Conservation (phyloP, 2,329 filamentous ascomycete genomes). For the Aspergillus sp. region DNA sequence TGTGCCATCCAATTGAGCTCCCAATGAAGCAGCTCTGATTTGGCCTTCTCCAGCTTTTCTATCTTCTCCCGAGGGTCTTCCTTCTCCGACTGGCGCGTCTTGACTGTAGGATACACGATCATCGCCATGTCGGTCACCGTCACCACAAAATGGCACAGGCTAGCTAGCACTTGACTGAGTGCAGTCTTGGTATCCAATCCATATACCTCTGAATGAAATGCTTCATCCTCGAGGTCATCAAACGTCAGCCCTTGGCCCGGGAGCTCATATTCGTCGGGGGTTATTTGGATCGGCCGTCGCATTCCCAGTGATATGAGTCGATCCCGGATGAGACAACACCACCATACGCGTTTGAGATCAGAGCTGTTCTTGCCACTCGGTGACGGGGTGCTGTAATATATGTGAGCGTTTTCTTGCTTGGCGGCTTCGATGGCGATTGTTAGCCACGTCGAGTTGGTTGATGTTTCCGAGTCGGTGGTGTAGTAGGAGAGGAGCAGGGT, state of each 20-base stretch:
- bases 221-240: slow-evolving; percentile 10
- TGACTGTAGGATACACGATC: slow-evolving; percentile 9
- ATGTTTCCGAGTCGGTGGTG: slow-evolving; percentile 11
- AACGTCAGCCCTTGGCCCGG: slow-evolving; percentile 8
- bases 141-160: slow-evolving; percentile 11
- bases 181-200: slow-evolving; percentile 8
- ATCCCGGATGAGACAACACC: slow-evolving; percentile 16
- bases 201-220: slow-evolving; percentile 13
- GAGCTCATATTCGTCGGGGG: slow-evolving; percentile 9
- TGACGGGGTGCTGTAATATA: background rate
- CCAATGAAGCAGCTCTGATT: slow-evolving; percentile 10
- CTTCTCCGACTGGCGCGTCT: too few species aligned
- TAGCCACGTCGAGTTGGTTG: slow-evolving; percentile 12
- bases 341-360: slow-evolving; percentile 14
- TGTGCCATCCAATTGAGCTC: slow-evolving; percentile 14
- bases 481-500: slow-evolving; percentile 12
- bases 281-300: slow-evolving; percentile 15
- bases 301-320: slow-evolving; percentile 14
- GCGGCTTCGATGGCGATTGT: background rate
- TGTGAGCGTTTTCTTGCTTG: background rate
- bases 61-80: background rate
- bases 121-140: slow-evolving; percentile 10
- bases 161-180: slow-evolving; percentile 8
- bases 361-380: background rate
- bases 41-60: slow-evolving; percentile 9